Conservation (phyloP, 305 asterid genomes). For the Lippia alba region DNA sequence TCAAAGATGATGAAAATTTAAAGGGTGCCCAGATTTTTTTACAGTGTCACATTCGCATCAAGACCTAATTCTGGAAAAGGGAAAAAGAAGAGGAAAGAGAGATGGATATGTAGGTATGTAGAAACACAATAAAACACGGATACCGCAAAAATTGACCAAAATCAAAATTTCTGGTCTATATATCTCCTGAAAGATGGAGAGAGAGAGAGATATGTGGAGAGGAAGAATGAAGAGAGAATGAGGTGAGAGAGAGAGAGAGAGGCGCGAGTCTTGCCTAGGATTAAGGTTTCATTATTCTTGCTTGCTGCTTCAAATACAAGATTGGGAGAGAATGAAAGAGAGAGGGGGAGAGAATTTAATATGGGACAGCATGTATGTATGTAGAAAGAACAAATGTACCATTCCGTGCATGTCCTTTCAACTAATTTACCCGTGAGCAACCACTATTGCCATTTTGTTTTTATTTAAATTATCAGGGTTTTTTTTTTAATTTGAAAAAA, state of each 20-base stretch:
- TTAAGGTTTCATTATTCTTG: slow-evolving; percentile 23
- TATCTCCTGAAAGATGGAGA: no score
- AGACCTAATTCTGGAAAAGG: slow-evolving; percentile 23
- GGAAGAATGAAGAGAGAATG: slow-evolving; percentile 26
- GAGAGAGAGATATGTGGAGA: slow-evolving; percentile 33
- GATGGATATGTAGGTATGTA: background rate
- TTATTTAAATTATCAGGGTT: no score
- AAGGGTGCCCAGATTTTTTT: slow-evolving; percentile 20
- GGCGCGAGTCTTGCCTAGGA: slow-evolving; percentile 37
- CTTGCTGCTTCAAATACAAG: background rate
- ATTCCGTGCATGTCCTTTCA: slow-evolving; percentile 46
- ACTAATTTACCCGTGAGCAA: slow-evolving; percentile 39
- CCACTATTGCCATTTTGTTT: background rate
- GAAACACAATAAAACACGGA: slow-evolving; percentile 19
- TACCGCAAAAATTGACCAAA: slow-evolving; percentile 29
- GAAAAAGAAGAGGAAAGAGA: background rate
- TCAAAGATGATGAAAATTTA: background rate
- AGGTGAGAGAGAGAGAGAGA: slow-evolving; percentile 21
- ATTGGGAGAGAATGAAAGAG: slow-evolving; percentile 16
- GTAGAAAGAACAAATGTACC: slow-evolving; percentile 37
- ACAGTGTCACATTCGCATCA: slow-evolving; percentile 11
- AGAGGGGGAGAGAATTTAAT: slow-evolving; percentile 20
- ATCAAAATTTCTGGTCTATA: slow-evolving; percentile 14
- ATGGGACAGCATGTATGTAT: slow-evolving; percentile 12
- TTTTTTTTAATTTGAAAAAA: no score